phyloP scores from a whole-genome alignment of 345 rosid species.

The Geranium brycei region DNA sequence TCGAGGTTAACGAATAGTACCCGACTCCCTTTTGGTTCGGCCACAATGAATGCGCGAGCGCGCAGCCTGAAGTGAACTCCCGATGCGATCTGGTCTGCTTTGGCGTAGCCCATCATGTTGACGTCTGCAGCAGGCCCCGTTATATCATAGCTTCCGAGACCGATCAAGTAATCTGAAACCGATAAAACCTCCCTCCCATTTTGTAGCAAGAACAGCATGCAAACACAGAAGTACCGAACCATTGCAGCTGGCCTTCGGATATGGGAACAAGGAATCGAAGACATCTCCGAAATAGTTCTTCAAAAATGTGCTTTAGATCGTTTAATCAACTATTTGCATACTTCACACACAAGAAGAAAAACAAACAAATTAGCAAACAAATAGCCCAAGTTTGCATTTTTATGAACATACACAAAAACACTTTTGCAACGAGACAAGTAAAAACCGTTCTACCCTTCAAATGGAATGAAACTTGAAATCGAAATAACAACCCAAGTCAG shows the following conservation, averaged over 20 bases:
- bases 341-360: neutral
- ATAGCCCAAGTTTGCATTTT: neutral
- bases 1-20: slow-evolving; percentile 58
- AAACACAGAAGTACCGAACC: slow-evolving; percentile 8
- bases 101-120: slow-evolving; percentile 75
- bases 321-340: neutral
- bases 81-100: slow-evolving; percentile 41
- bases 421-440: neutral
- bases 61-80: slow-evolving; percentile 61
- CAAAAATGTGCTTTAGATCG: neutral
- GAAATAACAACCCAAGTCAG: too few species aligned
- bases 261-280: too few species aligned
- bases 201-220: slow-evolving; percentile 13
- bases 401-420: neutral
- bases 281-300: neutral
- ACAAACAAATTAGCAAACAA: neutral
- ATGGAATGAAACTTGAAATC: neutral
- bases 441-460: neutral
- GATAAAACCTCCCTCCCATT: slow-evolving; percentile 15
- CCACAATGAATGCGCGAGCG: slow-evolving; percentile 55
- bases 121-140: slow-evolving; percentile 83
- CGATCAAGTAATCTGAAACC: slow-evolving; percentile 36
- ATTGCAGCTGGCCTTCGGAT: neutral
- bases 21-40: slow-evolving; percentile 44
- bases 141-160: slow-evolving; percentile 72